These are phyloP conservation scores for Urtica urens DNA, from an alignment of 306 rosid species.

Conservation along the genomic window DNA sequence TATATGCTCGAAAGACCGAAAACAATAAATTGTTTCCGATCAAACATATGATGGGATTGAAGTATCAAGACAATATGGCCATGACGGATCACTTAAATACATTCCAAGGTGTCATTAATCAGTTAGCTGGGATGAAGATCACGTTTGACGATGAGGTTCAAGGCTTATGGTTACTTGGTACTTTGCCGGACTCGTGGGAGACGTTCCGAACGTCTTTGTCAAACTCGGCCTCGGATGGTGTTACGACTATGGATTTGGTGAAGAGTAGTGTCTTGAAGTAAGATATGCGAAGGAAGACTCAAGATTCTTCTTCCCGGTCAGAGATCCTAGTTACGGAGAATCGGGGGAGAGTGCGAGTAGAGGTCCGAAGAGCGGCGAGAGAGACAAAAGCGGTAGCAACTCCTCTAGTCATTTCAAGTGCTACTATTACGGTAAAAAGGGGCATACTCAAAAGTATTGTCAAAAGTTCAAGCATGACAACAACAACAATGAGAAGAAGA, in stretches of 20 bases:
- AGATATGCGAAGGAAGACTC: background rate
- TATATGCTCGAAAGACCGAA: background rate
- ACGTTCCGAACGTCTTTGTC: background rate
- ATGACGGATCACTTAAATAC: background rate
- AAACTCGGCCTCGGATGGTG: background rate
- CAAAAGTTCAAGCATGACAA: too few relatives aligned
- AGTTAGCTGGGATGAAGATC: background rate
- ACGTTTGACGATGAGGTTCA: background rate
- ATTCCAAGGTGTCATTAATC: constrained; percentile 1
- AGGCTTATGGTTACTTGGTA: background rate
- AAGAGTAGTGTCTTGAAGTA: background rate
- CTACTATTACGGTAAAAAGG: too few relatives aligned
- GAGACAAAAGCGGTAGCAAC: too few relatives aligned
- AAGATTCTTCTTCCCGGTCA: background rate
- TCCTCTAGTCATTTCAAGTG: too few relatives aligned
- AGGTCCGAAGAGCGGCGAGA: too few relatives aligned
- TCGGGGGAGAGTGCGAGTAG: too few relatives aligned
- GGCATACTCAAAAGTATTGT: too few relatives aligned
- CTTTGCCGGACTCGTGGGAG: background rate
- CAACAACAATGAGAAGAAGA: too few relatives aligned
- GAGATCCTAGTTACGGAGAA: background rate
- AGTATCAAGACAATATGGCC: background rate
- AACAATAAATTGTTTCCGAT: background rate
- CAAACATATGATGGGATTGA: background rate
- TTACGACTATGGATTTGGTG: background rate